Conservation (phyloP, 2,329 filamentous ascomycete genomes). For the Blastomyces emzantsi region DNA sequence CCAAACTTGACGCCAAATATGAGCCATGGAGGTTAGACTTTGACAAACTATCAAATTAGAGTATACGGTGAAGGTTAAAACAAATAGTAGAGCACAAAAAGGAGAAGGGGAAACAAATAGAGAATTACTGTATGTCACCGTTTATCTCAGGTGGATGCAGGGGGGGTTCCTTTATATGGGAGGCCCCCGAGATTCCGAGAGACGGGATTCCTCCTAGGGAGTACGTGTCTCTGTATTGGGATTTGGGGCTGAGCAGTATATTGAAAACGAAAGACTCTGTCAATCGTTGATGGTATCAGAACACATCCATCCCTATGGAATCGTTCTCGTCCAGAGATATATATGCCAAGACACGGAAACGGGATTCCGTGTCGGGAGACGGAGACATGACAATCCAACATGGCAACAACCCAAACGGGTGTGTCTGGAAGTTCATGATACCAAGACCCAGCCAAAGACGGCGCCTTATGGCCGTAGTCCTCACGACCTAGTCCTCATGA, state of each 20-base stretch:
- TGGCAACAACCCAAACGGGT: not conserved
- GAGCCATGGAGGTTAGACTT: not conserved
- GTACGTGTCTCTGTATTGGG: not conserved
- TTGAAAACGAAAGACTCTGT: not conserved
- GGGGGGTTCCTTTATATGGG: not conserved
- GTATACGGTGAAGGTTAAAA: not conserved
- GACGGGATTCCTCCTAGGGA: not conserved
- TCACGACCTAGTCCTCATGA: not conserved
- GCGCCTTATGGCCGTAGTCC: not conserved
- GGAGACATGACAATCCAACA: not conserved
- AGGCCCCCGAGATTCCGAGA: not conserved
- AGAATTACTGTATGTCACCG: not conserved
- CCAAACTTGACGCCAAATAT: conserved; percentile 40
- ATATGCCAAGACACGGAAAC: not conserved
- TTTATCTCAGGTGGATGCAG: not conserved
- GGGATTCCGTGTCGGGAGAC: not conserved
- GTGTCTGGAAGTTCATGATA: not conserved
- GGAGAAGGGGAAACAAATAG: not conserved
- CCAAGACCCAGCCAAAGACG: not conserved
- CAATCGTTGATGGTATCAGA: not conserved
- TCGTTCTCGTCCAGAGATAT: not conserved
- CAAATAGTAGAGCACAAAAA: not conserved
- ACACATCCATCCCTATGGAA: no score
- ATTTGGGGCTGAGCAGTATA: not conserved
- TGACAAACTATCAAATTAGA: not conserved